Percentiles rank a stretch among this genome's conserved stretches.
Conservation (phyloP, 106 monocot species). For the Chionographis japonica region DNA sequence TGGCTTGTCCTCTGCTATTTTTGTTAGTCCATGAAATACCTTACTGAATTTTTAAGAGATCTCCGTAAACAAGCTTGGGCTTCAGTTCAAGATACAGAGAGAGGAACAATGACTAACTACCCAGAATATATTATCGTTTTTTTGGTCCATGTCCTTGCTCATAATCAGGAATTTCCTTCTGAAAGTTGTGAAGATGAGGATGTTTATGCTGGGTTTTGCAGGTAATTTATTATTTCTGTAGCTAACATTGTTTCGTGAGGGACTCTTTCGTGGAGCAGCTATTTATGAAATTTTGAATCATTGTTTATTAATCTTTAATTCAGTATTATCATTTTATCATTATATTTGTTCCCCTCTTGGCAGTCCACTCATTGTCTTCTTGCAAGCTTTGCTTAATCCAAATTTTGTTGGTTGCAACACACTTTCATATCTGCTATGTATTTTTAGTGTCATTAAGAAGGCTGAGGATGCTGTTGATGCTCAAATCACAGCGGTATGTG, state of each 20-base stretch:
- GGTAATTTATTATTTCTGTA: conserved; percentile 30
- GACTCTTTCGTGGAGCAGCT: background rate
- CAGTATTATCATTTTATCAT: background rate
- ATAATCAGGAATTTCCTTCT: conserved; percentile 52
- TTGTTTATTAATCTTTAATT: background rate
- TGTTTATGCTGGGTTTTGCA: conserved; percentile 53
- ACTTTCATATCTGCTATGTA: conserved; percentile 40
- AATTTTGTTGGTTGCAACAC: conserved; percentile 15
- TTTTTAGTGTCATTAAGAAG: conserved; percentile 72
- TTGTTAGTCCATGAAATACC: conserved; percentile 39
- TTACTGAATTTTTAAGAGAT: conserved; percentile 55
- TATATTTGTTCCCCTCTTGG: conserved; percentile 5
- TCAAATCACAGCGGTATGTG: conserved; percentile 47
- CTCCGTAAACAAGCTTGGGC: conserved; percentile 9
- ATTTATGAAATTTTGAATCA: background rate
- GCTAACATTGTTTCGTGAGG: no score
- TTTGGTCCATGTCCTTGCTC: conserved; percentile 74
- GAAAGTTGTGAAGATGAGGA: conserved; percentile 39
- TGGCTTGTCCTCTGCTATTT: conserved; percentile 6
- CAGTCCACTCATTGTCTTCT: conserved; percentile 65
- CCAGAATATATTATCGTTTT: conserved; percentile 82
- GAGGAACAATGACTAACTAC: conserved; percentile 24
- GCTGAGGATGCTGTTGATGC: conserved; percentile 81
- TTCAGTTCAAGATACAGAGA: conserved; percentile 17
- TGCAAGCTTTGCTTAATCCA: conserved; percentile 41